phyloP scores from a whole-genome alignment of 345 rosid species.

The Camelina neglecta region DNA sequence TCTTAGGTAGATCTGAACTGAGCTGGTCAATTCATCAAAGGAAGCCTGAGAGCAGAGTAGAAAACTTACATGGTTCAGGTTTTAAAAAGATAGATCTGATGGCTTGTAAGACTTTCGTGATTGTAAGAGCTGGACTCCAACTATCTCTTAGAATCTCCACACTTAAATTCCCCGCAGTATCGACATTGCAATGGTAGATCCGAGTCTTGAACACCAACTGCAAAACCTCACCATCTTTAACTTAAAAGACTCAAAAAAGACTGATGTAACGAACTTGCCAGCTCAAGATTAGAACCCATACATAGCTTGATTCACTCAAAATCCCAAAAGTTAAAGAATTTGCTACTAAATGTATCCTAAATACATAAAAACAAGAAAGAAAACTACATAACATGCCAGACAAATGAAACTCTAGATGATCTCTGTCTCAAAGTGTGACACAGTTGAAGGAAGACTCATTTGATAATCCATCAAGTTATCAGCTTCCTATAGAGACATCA shows the following conservation, averaged over 20 bases:
- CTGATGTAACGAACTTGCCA: background rate
- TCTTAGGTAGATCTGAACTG: background rate
- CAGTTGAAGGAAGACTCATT: background rate
- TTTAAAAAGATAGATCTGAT: constrained; percentile 77
- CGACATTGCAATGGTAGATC: constrained; percentile 91
- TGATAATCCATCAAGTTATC: background rate
- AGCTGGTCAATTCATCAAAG: constrained; percentile 6
- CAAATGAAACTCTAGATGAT: background rate
- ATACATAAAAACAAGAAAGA: background rate
- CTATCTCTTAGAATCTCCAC: constrained; percentile 77
- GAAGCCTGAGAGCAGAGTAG: constrained; percentile 1
- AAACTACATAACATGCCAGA: background rate
- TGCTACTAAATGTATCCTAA: background rate
- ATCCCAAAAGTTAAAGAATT: constrained; percentile 7
- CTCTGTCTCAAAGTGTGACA: constrained; percentile 10
- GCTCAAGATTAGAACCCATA: background rate
- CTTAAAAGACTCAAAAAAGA: constrained; percentile 20
- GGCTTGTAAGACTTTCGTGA: constrained; percentile 75
- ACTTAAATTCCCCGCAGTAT: constrained; percentile 67
- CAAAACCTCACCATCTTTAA: constrained; percentile 30
- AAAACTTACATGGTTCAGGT: constrained; percentile 72
- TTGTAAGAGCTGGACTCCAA: constrained; percentile 96
- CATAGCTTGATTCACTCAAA: background rate
- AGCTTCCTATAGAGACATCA: no score
- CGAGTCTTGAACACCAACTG: constrained; percentile 89